Evolutionary conservation across 176 grass and related monocot species (phyloP).

Genomic region (Oryza rufipogon): DNA sequence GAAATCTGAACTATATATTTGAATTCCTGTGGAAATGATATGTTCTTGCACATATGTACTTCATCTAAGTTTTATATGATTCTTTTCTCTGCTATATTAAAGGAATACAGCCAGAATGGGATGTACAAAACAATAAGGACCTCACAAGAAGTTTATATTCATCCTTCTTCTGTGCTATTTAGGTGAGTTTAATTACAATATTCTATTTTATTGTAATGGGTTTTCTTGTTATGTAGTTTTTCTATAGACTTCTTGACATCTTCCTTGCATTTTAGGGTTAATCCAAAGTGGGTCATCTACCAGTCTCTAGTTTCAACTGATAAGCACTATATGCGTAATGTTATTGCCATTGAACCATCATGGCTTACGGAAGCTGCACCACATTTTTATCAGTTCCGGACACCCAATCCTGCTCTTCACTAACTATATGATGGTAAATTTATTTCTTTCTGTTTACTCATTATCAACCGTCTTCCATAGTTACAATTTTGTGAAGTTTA

Average conservation of each 20-base stretch:
- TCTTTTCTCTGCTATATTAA: conserved; percentile 32
- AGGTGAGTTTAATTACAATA: conserved; percentile 54
- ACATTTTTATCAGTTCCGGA: conserved; percentile 81
- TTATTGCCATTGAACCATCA: conserved; percentile 86
- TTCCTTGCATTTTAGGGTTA: conserved; percentile 64
- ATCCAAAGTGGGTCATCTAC: conserved; percentile 95
- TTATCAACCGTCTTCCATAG: conserved; percentile 4
- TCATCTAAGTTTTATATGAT: conserved; percentile 18
- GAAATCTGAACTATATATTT: conserved; percentile 23
- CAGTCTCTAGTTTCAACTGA: conserved; percentile 93
- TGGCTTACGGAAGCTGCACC: conserved; percentile 97
- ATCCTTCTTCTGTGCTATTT: conserved; percentile 98
- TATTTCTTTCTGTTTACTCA: conserved; percentile 18
- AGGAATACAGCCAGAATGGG: conserved; percentile 93
- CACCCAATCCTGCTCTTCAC: conserved; percentile 69
- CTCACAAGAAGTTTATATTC: conserved; percentile 95
- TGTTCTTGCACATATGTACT: conserved; percentile 7
- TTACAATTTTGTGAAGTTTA: conserved; percentile 23
- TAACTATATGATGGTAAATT: conserved; percentile 47
- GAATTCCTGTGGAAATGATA: conserved; percentile 3
- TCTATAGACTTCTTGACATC: conserved; percentile 29
- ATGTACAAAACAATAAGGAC: conserved; percentile 93
- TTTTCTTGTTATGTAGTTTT: background rate
- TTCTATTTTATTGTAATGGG: conserved; percentile 15
- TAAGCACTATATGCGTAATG: conserved; percentile 96